phyloP scores from a whole-genome alignment of 1,284 basidiomycete species.

The Neolentinus lepideus region DNA sequence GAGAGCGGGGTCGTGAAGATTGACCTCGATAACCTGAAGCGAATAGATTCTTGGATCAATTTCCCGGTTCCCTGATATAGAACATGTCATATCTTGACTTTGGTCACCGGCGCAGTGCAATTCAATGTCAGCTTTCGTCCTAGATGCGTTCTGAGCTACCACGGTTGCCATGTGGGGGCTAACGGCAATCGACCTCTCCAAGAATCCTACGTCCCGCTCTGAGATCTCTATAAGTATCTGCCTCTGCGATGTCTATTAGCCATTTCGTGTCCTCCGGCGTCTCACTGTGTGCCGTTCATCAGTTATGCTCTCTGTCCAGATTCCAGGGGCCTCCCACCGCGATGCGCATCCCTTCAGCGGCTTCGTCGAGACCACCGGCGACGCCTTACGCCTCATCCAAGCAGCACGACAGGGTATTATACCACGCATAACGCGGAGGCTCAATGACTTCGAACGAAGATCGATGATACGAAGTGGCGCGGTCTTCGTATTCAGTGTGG shows the following conservation, averaged over 20 bases:
- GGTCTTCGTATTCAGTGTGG: slow-evolving; percentile 77
- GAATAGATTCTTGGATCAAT: neutral
- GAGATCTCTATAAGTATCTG: neutral
- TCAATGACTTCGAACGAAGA: slow-evolving; percentile 69
- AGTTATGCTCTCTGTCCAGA: neutral
- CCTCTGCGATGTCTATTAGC: neutral
- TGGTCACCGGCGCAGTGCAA: neutral
- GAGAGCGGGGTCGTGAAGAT: neutral
- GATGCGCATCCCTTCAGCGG: slow-evolving; percentile 48
- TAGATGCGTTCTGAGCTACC: neutral
- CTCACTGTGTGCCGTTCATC: neutral
- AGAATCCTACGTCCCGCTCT: neutral
- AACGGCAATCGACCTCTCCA: neutral
- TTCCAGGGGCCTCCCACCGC: slow-evolving; percentile 20
- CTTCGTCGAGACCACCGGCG: slow-evolving; percentile 70
- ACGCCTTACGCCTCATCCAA: slow-evolving; percentile 74
- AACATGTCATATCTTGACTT: neutral
- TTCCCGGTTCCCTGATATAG: neutral
- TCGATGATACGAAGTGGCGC: slow-evolving; percentile 74
- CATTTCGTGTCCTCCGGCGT: neutral
- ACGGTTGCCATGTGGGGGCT: slow-evolving; percentile 3
- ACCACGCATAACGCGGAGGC: slow-evolving; percentile 68
- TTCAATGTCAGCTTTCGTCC: neutral
- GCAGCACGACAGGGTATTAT: slow-evolving; percentile 68
- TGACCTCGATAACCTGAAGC: neutral